Percentiles rank a stretch among this genome's conserved stretches.
Evolutionary conservation across 352 stramenopile genomes (phyloP).

Genomic region (Blastocystis sp.): DNA sequence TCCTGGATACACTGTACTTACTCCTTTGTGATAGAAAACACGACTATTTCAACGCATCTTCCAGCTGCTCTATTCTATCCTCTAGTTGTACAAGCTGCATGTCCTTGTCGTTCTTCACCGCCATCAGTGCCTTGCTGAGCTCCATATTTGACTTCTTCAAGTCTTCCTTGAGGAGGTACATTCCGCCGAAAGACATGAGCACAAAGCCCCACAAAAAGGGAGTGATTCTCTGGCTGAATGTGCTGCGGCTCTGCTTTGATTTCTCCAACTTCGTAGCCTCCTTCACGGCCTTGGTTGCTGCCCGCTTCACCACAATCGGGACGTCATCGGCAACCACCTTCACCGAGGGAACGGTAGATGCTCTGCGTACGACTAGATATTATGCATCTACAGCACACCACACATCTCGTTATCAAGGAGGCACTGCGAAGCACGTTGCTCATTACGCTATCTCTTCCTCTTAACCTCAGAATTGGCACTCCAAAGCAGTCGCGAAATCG

Average conservation of each 20-base stretch:
- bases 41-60: conserved; percentile 1
- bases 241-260: conserved; percentile 36
- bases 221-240: conserved; percentile 46
- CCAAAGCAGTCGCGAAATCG: no score
- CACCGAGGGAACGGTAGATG: conserved; percentile 37
- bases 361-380: background rate
- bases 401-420: background rate
- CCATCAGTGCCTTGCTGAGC: conserved; percentile 17
- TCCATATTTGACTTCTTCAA: conserved; percentile 31
- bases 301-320: conserved; percentile 11
- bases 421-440: background rate
- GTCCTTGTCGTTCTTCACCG: conserved; percentile 17
- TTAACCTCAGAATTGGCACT: no score
- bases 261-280: conserved; percentile 40
- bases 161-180: conserved; percentile 51
- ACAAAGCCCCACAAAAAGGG: conserved; percentile 61
- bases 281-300: conserved; percentile 36
- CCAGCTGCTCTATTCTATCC: conserved; percentile 33
- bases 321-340: conserved; percentile 41
- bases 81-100: conserved; percentile 19
- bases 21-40: background rate
- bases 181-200: conserved; percentile 24
- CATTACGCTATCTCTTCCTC: background rate
- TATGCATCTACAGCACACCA: background rate
- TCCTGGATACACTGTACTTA: background rate